Evolutionary conservation across 1,284 basidiomycete genomes (phyloP).

Genomic region (Austroboletus niveus): DNA sequence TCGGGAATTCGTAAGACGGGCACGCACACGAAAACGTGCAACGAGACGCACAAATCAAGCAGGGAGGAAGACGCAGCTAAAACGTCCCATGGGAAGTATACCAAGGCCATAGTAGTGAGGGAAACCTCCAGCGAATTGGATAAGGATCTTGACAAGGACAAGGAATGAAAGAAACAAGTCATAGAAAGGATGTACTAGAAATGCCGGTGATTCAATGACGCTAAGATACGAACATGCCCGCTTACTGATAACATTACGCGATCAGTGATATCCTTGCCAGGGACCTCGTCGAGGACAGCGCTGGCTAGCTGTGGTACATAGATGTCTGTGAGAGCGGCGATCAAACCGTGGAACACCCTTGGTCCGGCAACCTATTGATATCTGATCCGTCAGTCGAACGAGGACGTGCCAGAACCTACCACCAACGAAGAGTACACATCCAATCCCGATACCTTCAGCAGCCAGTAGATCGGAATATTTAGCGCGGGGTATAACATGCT

Average conservation of each 20-base stretch:
- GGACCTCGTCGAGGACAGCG: slow-evolving; percentile 56
- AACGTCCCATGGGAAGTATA: slow-evolving; percentile 73
- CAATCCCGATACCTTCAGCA: slow-evolving; percentile 52
- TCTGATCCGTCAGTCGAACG: slow-evolving; percentile 1
- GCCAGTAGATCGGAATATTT: slow-evolving; percentile 78
- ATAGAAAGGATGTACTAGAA: slow-evolving; percentile 77
- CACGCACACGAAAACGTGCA: neutral
- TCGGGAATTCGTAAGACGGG: slow-evolving; percentile 14
- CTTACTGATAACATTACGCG: slow-evolving; percentile 61
- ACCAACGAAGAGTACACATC: slow-evolving; percentile 29
- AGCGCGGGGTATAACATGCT: slow-evolving; percentile 73
- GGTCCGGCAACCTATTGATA: slow-evolving; percentile 61
- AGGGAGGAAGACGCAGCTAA: slow-evolving; percentile 20
- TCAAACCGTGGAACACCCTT: slow-evolving; percentile 73
- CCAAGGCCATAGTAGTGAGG: slow-evolving; percentile 77
- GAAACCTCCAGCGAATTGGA: slow-evolving; percentile 94
- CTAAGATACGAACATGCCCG: slow-evolving; percentile 12
- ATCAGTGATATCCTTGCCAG: slow-evolving; percentile 27
- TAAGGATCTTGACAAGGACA: slow-evolving; percentile 84
- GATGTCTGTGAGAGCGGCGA: slow-evolving; percentile 84
- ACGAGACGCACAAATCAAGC: slow-evolving; percentile 20
- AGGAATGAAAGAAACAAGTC: slow-evolving; percentile 83
- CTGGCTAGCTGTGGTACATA: slow-evolving; percentile 65
- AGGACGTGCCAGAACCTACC: slow-evolving; percentile 16
- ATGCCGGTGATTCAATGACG: neutral